Evolutionary conservation across 78 protist genomes (phyloP), one percentile per base, ranked within the genome.

Genomic region (Polysphondylium violaceum): DNA sequence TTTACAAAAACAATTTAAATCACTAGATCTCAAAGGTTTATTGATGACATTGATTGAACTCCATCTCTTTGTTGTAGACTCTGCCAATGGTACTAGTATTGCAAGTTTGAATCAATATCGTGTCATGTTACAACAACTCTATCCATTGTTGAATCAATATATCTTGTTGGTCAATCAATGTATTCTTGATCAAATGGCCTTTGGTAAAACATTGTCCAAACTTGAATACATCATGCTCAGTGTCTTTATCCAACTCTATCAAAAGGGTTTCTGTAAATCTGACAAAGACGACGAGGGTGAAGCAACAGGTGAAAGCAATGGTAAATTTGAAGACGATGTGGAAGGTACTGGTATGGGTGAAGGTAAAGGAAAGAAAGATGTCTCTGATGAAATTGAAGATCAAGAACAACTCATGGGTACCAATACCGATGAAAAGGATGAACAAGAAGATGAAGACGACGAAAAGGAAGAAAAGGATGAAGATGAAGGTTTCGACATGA

Each of bases 341-440:
- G 67, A 73, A 55, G 97, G 97, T 14, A 85, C 86, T 16, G 99
- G 97, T 36, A 75, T 95, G 89, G 98, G 98, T 51, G 97, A 91
- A 68, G 98, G 97, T 55, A 63, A 93, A 38, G 98, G 97, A 38
- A 76, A 85, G 86, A 86, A 94, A 41, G 98, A 97, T 78, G 96
- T 96, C 31, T 75, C 93, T 33, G 97, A 92, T 43, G 43, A 72
- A 71, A 35, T 94, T 27, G 71, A 86, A 50, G 94, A 87, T 56
- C 40, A 71, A 35, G 93, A 68, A 17, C 92, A 88, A 67, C 33
- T 78, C 27, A 41, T 17, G n/a, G 94, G 73, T 56, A 43, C 63
- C n/a, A 64, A 88, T 3, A 41, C 56, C 21, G 74, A 78, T 14
- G 43, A 73, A 43, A 63, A 85, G 1, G 81, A 86, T 17, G 71